Evolutionary conservation across 257 asterid genomes (phyloP), one percentile per base, ranked within the genome.

Genomic region (Gentiana dahurica): DNA sequence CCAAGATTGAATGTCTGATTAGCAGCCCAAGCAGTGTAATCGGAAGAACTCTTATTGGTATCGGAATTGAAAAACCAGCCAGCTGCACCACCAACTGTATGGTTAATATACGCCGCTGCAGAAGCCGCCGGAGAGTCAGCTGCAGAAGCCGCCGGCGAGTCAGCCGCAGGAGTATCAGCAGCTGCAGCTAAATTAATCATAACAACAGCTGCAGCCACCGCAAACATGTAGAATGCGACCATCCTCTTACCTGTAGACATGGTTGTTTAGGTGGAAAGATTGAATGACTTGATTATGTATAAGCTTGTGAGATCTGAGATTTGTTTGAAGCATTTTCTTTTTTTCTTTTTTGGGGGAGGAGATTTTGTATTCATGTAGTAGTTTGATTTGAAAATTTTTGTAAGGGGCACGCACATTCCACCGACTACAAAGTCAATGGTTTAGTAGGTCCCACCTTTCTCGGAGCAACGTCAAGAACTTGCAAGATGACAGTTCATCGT

Each of bases 61-160:
- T 65, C 47, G 65, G 75, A 39, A 77, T 86, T 56, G 75, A 82
- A 89, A 75, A 80, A 82, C 96, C 97, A 89, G 3, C 95, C 97
- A 55, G 77, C 82, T 41, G 34, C 65, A 60, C 65, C 91, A 57
- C 94, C 97, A 47, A 89, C 94, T 2, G 95, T 84, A 50, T 89
- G 88, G 71, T 89, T 89, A 49, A 74, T 72, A 74, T 87, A 87
- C 12, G 43, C 32, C 33, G 65, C 24, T 15, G 24, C 24, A 15
- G 24, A 15, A 15, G 65, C 44, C 44, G 44, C 44, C 4, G 73
- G 72, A 9, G 77, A 32, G 47, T 58, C 65, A 46, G 82, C 71
- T 15, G 24, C 24, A 15, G 24, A 15, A 15, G 24, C 24, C 24
- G 24, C 24, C 24, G 24, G 24, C 24, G 24, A 24, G 24, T 24